Evolutionary conservation across 1,284 basidiomycete species (phyloP).

Genomic region (Cryptococcus sp.): DNA sequence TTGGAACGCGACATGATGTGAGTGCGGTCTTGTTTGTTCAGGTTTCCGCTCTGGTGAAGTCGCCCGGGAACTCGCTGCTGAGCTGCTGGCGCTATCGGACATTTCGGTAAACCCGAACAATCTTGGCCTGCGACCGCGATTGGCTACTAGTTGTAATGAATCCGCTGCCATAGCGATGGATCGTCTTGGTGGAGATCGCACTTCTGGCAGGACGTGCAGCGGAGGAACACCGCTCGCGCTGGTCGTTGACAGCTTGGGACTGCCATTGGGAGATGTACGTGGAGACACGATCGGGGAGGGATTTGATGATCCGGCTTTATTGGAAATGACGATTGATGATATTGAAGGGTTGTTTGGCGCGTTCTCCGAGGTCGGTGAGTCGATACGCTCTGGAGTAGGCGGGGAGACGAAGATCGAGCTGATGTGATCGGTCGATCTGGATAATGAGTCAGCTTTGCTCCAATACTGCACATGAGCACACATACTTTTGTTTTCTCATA

Average conservation of each 20-base stretch:
- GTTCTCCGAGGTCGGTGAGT: constrained; percentile 16
- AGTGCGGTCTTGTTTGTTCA: background rate
- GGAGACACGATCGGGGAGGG: constrained; percentile 1
- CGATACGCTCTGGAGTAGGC: constrained; percentile 38
- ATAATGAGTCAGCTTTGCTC: constrained; percentile 2
- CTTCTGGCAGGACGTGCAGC: constrained; percentile 47
- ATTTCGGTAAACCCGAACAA: constrained; percentile 53
- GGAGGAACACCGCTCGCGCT: constrained; percentile 21
- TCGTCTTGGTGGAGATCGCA: constrained; percentile 46
- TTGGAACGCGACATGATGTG: constrained; percentile 7
- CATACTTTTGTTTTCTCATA: constrained; percentile 18
- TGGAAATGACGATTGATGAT: constrained; percentile 1
- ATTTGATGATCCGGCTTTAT: background rate
- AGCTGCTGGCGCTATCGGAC: constrained; percentile 27
- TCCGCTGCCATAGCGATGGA: constrained; percentile 33
- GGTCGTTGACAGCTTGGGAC: constrained; percentile 2
- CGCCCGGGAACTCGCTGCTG: constrained; percentile 28
- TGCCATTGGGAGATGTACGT: constrained; percentile 12
- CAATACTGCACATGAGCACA: background rate
- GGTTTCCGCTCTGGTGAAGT: constrained; percentile 30
- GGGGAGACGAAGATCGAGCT: constrained; percentile 41
- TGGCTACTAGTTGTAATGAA: constrained; percentile 24
- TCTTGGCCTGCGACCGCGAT: constrained; percentile 43
- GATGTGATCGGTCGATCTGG: constrained; percentile 18
- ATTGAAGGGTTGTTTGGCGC: background rate